phyloP scores from a whole-genome alignment of 129 eudicot genomes.

The Saposhnikovia divaricata region DNA sequence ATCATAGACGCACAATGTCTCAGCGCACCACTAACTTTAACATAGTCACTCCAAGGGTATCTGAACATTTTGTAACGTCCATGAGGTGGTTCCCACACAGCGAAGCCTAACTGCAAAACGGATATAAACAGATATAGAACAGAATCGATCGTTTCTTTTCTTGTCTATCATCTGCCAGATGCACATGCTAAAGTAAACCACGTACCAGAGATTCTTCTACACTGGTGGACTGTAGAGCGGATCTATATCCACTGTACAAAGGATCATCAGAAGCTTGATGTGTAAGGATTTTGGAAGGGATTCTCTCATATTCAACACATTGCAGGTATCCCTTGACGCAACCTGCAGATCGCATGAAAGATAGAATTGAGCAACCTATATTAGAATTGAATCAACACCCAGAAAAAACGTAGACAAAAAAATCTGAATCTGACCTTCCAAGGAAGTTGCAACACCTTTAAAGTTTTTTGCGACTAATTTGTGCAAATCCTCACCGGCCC shows the following conservation, averaged over 20 bases:
- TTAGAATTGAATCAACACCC: background rate
- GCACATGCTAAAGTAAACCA: background rate
- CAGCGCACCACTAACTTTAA: slow-evolving; percentile 77
- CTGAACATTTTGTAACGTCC: slow-evolving; percentile 63
- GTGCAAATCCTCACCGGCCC: slow-evolving; percentile 95
- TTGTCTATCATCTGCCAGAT: background rate
- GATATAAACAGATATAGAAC: background rate
- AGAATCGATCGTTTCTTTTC: background rate
- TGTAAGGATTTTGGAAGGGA: slow-evolving; percentile 71
- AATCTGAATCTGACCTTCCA: slow-evolving; percentile 50
- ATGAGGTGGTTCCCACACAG: slow-evolving; percentile 93
- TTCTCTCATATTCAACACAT: slow-evolving; percentile 54
- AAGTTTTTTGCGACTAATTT: slow-evolving; percentile 80
- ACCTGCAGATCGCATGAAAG: slow-evolving; percentile 22
- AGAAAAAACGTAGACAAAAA: background rate
- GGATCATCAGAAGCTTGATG: slow-evolving; percentile 80
- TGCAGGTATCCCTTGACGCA: slow-evolving; percentile 64
- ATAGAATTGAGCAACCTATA: background rate
- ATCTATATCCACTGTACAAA: slow-evolving; percentile 60
- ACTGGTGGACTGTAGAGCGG: slow-evolving; percentile 71
- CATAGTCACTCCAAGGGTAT: slow-evolving; percentile 74
- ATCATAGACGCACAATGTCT: slow-evolving; percentile 90
- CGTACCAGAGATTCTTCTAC: slow-evolving; percentile 79
- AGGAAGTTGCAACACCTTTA: slow-evolving; percentile 70
- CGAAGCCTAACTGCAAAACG: slow-evolving; percentile 64